phyloP scores from a whole-genome alignment of 768 basidiomycete species.

The Tylopilus sp. region DNA sequence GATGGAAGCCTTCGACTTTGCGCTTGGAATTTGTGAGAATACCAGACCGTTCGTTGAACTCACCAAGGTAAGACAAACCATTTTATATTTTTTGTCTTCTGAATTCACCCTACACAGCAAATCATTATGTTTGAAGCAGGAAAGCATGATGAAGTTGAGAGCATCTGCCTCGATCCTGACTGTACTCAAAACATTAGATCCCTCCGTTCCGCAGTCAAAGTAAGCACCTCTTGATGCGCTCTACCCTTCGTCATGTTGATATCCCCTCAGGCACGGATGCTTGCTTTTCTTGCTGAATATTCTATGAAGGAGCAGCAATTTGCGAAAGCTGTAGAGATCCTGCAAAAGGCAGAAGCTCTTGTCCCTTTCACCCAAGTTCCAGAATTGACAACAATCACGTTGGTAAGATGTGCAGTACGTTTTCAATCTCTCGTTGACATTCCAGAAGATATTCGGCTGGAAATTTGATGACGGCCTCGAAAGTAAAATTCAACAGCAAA shows the following conservation, averaged over 20 bases:
- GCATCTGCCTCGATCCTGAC: neutral
- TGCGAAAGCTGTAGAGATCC: neutral
- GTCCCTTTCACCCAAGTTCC: neutral
- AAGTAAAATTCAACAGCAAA: neutral
- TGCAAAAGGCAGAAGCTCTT: neutral
- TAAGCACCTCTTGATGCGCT: neutral
- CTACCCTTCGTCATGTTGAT: neutral
- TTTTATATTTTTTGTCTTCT: neutral
- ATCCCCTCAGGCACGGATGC: neutral
- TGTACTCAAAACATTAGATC: neutral
- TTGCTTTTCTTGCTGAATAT: constrained; percentile 1
- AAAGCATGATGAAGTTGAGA: neutral
- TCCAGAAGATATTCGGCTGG: constrained; percentile 13
- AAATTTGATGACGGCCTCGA: neutral
- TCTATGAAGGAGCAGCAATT: neutral
- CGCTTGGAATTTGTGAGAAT: neutral
- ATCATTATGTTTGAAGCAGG: constrained; percentile 1
- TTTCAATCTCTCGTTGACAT: neutral
- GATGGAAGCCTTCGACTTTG: neutral
- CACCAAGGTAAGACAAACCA: neutral
- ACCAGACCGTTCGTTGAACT: neutral
- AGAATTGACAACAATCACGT: constrained; percentile 1
- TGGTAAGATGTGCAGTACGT: neutral
- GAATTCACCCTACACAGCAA: neutral
- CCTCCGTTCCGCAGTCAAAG: neutral